Percentiles rank a stretch among this genome's conserved stretches.
These are phyloP conservation scores for Globisporangium lucens DNA, from an alignment of 352 stramenopile species.

Conservation along the genomic window DNA sequence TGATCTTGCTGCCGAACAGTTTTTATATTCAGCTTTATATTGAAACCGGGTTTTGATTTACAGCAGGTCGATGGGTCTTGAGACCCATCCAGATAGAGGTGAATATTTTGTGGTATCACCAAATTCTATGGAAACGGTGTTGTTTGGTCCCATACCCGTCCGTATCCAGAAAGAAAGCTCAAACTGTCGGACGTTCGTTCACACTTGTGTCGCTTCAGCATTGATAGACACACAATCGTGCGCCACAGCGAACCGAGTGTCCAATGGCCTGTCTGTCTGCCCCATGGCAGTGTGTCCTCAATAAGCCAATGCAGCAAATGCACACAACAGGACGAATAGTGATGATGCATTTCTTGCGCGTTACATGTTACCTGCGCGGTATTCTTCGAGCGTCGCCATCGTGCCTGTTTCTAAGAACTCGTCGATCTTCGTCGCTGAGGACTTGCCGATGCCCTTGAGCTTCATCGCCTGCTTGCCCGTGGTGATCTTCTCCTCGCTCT, in stretches of 20 bases:
- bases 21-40: not conserved
- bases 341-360: not conserved
- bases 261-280: no score
- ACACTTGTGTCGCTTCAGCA: not conserved
- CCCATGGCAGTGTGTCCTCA: not conserved
- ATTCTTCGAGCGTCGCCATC: constrained; percentile 77
- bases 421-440: constrained; percentile 76
- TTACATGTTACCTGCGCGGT: constrained; percentile 82
- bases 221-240: no score
- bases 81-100: not conserved
- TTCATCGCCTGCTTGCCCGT: constrained; percentile 79
- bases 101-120: not conserved
- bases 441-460: constrained; percentile 84
- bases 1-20: not conserved
- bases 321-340: not conserved
- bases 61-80: not conserved
- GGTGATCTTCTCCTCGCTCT: constrained; percentile 57
- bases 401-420: constrained; percentile 85
- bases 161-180: not conserved
- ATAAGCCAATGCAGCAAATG: not conserved
- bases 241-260: no score
- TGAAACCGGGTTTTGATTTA: not conserved
- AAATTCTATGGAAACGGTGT: not conserved
- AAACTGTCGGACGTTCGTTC: not conserved
- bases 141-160: not conserved